Evolutionary conservation across 108 stramenopile genomes (phyloP).

Genomic region (Pseudonitzschia multistriata): DNA sequence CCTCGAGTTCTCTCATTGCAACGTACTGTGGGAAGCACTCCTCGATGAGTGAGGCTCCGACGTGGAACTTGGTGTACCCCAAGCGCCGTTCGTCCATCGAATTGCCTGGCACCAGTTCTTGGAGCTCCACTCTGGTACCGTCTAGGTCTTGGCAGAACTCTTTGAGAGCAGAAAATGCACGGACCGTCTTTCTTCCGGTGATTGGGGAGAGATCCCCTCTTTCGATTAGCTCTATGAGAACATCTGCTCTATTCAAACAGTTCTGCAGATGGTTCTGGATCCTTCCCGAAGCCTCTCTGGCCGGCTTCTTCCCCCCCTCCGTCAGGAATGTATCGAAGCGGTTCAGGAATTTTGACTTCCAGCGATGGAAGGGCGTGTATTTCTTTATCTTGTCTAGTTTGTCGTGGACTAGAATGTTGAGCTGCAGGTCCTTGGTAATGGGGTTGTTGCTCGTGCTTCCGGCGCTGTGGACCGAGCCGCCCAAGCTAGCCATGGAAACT

Average conservation of each 20-base stretch:
- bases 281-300: not conserved
- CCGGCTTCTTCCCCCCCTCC: slow-evolving; percentile 1
- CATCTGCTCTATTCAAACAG: not conserved
- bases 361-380: slow-evolving; percentile 20
- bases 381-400: slow-evolving; percentile 5
- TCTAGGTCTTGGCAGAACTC: not conserved
- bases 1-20: slow-evolving; percentile 15
- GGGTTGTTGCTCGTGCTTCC: slow-evolving; percentile 4
- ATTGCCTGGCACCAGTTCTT: slow-evolving; percentile 17
- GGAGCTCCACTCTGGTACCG: not conserved
- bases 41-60: slow-evolving; percentile 28
- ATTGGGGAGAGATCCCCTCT: slow-evolving; percentile 3
- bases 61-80: slow-evolving; percentile 34
- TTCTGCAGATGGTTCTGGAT: not conserved
- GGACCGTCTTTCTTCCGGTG: not conserved
- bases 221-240: not conserved
- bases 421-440: not conserved
- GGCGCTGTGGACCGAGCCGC: not conserved
- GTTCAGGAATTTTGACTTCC: slow-evolving; percentile 3
- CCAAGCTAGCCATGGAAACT: not conserved
- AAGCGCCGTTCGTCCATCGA: slow-evolving; percentile 14
- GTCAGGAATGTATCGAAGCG: not conserved
- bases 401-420: slow-evolving; percentile 7
- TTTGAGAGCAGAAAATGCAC: not conserved
- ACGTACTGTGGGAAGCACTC: slow-evolving; percentile 25